Evolutionary conservation across 306 rosid species (phyloP).

Genomic region (Lathyrus aphaca): DNA sequence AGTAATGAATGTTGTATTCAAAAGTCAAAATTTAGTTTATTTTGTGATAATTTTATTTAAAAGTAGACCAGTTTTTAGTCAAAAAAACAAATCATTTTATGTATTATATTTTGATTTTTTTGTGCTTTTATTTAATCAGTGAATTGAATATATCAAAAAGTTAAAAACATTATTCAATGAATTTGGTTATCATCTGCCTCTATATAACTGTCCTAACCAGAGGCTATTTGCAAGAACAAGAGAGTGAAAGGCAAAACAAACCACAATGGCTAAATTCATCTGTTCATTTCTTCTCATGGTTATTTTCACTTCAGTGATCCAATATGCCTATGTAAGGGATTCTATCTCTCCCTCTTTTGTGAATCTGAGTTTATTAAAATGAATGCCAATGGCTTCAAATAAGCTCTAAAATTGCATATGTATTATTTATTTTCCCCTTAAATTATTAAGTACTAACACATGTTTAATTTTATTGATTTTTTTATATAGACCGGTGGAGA

Average conservation of each 20-base stretch:
- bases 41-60: too few species aligned
- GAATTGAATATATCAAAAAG: background rate
- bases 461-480: background rate
- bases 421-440: background rate
- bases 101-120: too few species aligned
- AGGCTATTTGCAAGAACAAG: too few species aligned
- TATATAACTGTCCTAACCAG: background rate
- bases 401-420: background rate
- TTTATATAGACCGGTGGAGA: slow-evolving; percentile 32
- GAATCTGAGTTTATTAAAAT: background rate
- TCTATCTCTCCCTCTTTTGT: background rate
- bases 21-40: too few species aligned
- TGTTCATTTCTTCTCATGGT: slow-evolving; percentile 25
- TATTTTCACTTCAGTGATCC: slow-evolving; percentile 9
- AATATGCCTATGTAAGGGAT: slow-evolving; percentile 30
- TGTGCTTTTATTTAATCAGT: background rate
- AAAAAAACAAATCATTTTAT: too few species aligned
- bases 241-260: background rate
- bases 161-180: background rate
- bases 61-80: too few species aligned
- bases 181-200: background rate
- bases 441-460: background rate
- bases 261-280: slow-evolving; percentile 17
- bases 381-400: background rate
- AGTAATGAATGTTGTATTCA: too few species aligned